phyloP scores from a whole-genome alignment of 495 filamentous ascomycete genomes.

The Penicillium egyptiacum region DNA sequence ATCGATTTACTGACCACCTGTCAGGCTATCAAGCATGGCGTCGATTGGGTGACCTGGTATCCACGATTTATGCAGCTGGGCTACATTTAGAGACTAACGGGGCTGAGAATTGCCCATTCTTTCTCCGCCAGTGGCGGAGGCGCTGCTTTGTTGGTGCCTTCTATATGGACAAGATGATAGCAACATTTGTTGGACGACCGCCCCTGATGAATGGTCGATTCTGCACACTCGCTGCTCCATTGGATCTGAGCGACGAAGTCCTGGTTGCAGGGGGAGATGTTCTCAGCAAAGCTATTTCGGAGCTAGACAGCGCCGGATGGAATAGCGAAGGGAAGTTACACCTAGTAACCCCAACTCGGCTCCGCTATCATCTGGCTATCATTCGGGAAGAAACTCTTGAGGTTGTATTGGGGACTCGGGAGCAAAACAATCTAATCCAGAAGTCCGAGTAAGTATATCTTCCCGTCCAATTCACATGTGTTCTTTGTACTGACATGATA shows the following conservation, averaged over 20 bases:
- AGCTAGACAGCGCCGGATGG: conserved; percentile 57
- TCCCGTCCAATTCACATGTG: background rate
- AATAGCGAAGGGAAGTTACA: conserved; percentile 41
- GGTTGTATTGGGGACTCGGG: conserved; percentile 51
- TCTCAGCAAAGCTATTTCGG: conserved; percentile 39
- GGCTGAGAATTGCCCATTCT: conserved; percentile 48
- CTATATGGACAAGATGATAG: conserved; percentile 50
- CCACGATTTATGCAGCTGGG: conserved; percentile 57
- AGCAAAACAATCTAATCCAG: conserved; percentile 42
- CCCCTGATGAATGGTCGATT: conserved; percentile 56
- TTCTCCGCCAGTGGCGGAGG: conserved; percentile 51
- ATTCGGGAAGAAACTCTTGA: conserved; percentile 60
- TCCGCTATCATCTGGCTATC: conserved; percentile 49
- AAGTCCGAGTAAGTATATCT: conserved; percentile 43
- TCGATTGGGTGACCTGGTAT: conserved; percentile 49
- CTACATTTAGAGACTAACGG: conserved; percentile 53
- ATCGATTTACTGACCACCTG: conserved; percentile 9
- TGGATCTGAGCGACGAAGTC: conserved; percentile 56
- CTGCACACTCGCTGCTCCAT: conserved; percentile 53
- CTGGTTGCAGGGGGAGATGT: conserved; percentile 49
- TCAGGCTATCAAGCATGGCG: conserved; percentile 55
- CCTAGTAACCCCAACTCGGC: conserved; percentile 45
- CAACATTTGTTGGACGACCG: conserved; percentile 58
- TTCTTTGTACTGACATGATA: background rate
- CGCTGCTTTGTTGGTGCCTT: conserved; percentile 56